Percentiles rank a stretch among this genome's conserved stretches.
phyloP scores from a whole-genome alignment of 805 yeast species.

The Maudiozyma pseudohumilis region DNA sequence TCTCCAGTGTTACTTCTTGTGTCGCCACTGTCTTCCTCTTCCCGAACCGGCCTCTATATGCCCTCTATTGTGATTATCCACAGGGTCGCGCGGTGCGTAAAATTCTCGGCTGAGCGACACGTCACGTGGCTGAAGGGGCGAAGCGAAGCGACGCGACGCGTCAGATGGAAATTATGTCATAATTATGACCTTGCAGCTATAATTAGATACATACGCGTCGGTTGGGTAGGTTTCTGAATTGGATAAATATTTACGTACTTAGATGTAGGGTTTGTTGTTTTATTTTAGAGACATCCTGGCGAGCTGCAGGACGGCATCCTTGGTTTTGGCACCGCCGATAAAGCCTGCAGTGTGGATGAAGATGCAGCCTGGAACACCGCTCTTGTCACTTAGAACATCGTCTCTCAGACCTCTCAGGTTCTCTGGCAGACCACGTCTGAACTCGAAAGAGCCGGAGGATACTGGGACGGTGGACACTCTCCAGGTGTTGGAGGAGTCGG shows the following conservation, averaged over 20 bases:
- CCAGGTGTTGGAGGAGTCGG: conserved; percentile 65
- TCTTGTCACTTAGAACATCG: conserved; percentile 56
- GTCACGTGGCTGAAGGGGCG: no score
- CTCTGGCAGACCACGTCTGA: conserved; percentile 81
- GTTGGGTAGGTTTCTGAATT: background rate
- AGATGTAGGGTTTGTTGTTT: no score
- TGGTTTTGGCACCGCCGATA: conserved; percentile 84
- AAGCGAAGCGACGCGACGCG: no score
- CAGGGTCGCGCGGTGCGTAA: no score
- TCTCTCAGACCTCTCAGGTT: conserved; percentile 95
- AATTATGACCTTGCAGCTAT: no score
- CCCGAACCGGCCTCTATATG: no score
- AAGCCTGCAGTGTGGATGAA: conserved; percentile 96
- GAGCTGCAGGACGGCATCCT: conserved; percentile 66
- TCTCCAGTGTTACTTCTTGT: no score
- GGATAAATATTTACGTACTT: no score
- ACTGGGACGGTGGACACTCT: conserved; percentile 89
- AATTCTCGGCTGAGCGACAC: no score
- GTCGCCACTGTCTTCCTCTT: no score
- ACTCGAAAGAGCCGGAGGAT: conserved; percentile 66
- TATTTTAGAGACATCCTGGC: conserved; percentile 41
- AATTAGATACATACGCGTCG: background rate
- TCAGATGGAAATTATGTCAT: no score
- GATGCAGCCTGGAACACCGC: conserved; percentile 81
- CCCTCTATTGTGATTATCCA: no score